phyloP scores from a whole-genome alignment of 116 monocot genomes.

The Thalassia testudinum region DNA sequence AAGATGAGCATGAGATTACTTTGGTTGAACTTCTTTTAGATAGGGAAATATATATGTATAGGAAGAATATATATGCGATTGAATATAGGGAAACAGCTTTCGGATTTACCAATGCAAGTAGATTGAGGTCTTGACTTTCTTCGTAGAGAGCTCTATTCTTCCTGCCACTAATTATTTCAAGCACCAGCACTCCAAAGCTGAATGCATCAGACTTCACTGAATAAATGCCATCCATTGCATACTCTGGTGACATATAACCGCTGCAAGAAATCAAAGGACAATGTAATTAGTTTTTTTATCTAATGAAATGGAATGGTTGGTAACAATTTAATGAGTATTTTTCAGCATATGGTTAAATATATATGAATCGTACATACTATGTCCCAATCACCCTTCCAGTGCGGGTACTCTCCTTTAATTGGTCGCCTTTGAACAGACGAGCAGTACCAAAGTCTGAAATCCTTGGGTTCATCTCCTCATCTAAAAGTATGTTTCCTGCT shows the following conservation, averaged over 20 bases:
- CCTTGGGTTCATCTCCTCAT: constrained; percentile 1
- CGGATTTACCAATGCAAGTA: not conserved
- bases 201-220: constrained; percentile 1
- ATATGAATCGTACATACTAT: not conserved
- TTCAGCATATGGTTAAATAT: no score
- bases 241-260: not conserved
- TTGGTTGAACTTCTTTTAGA: no score
- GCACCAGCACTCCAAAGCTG: constrained; percentile 3
- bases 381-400: constrained; percentile 5
- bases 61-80: not conserved
- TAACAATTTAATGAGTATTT: not conserved
- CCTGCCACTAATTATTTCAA: constrained; percentile 5
- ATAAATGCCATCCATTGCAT: not conserved
- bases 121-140: not conserved
- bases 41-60: not conserved
- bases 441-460: constrained; percentile 10
- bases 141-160: not conserved
- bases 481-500: constrained; percentile 4
- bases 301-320: not conserved
- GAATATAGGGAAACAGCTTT: no score
- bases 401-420: not conserved
- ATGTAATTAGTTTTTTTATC: not conserved
- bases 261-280: not conserved
- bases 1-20: not conserved
- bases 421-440: constrained; percentile 1